Base-by-base conservation (phyloP, 2,329 filamentous ascomycete species). In the Sclerotinia sclerotiorum region DNA sequence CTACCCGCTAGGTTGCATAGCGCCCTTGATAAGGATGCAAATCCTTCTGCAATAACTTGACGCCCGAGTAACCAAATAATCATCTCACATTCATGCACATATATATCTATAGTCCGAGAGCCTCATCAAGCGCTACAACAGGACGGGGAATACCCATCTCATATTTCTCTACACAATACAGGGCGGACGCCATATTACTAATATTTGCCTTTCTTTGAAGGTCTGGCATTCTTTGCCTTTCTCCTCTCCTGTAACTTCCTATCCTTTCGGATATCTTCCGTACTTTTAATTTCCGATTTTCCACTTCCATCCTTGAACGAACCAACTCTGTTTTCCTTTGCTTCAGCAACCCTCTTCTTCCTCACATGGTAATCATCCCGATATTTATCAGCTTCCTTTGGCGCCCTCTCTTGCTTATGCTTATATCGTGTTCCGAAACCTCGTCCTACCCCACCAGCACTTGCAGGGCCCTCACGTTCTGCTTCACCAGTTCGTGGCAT, bases 361-460 rank as follows among this genome's bases (percentile, higher is more conserved):
- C 91, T 89, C 78, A 89, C 88, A 72, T 96, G 84, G 80, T 92
- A 99, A 80, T 99, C 94, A 79, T 94, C 93, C 70, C 95, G 86
- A 80, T 87, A 94, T 81, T 91, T 94, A 83, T 99, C 95, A 10
- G 95, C 93, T 75, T 92, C 88, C 84, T 97, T 98, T 71, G 96
- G 95, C 68, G 93, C 93, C 81, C 87, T 89, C 78, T 95, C 90
- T 79, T 89, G 87, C 80, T 90, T 94, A 82, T 99, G 95, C 82
- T 90, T 92, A 83, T 90, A 97, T 71, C 89, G 84, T 68, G 82
- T 85, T 3, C 84, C 84, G 44, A 78, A 78, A 27, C 79, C 79
- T 67, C 78, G 77, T 51, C 74, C 75, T 67, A 80, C 76, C 46
- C 75, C 69, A 64, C 76, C 74, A 67, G 73, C 73, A n/a, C 76